Percentiles rank a stretch among this genome's conserved stretches.
These are phyloP conservation scores for Gossypium turneri DNA, from an alignment of 345 rosid genomes.

Conservation along the genomic window DNA sequence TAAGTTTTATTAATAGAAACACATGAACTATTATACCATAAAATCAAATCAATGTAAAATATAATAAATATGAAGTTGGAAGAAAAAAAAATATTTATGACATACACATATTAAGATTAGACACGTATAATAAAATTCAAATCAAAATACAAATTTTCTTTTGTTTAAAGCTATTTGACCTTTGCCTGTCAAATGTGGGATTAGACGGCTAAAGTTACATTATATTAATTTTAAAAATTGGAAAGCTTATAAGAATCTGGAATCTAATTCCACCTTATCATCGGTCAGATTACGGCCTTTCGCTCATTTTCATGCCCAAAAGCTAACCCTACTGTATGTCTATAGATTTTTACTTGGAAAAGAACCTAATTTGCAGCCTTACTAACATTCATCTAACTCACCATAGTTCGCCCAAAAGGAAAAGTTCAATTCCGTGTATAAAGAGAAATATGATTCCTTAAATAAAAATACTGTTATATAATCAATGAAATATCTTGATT, in stretches of 20 bases:
- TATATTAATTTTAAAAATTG: neutral
- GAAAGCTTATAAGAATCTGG: constrained; percentile 8
- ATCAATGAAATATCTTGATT: neutral
- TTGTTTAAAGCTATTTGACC: neutral
- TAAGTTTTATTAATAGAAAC: too few relatives aligned
- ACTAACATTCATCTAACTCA: neutral
- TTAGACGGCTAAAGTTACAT: neutral
- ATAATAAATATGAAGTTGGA: too few relatives aligned
- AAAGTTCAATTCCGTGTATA: neutral
- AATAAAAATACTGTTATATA: neutral
- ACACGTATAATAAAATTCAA: too few relatives aligned
- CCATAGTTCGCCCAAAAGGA: neutral
- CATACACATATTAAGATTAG: too few relatives aligned
- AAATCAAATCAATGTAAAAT: too few relatives aligned
- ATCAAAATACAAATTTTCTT: too few relatives aligned
- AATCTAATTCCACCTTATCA: constrained; percentile 36
- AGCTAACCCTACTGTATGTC: constrained; percentile 12
- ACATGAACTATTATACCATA: too few relatives aligned
- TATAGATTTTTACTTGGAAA: constrained; percentile 23
- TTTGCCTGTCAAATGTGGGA: neutral
- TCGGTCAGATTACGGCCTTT: constrained; percentile 18
- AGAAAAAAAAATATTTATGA: too few relatives aligned
- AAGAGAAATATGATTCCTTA: too few relatives aligned
- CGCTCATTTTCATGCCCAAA: constrained; percentile 33
- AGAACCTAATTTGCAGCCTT: constrained; percentile 29